phyloP scores from a whole-genome alignment of 345 rosid species.

The Hibiscus mutabilis region DNA sequence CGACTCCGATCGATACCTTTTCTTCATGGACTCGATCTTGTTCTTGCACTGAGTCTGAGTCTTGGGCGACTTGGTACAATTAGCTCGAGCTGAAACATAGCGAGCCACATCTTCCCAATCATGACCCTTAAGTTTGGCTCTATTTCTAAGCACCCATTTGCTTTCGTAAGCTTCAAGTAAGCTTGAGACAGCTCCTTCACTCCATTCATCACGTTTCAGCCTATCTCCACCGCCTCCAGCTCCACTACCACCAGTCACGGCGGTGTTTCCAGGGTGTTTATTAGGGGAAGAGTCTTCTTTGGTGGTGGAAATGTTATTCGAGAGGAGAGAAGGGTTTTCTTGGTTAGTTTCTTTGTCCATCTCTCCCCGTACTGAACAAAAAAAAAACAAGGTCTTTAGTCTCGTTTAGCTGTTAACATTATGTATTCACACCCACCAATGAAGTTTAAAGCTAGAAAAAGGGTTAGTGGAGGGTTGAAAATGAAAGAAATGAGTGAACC shows the following conservation, averaged over 20 bases:
- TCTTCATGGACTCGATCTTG: constrained; percentile 99
- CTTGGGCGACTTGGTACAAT: constrained; percentile 59
- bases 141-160: constrained; percentile 84
- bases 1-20: constrained; percentile 85
- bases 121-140: constrained; percentile 93
- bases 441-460: constrained; percentile 1
- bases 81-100: constrained; percentile 61
- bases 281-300: constrained; percentile 2
- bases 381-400: constrained; percentile 4
- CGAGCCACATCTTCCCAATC: constrained; percentile 97
- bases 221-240: constrained; percentile 29
- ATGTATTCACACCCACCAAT: neutral
- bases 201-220: constrained; percentile 92
- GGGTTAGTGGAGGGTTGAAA: neutral
- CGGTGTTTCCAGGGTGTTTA: constrained; percentile 20
- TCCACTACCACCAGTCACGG: neutral
- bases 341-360: constrained; percentile 59
- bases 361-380: constrained; percentile 36
- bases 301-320: constrained; percentile 5
- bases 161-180: constrained; percentile 85
- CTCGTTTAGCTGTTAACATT: constrained; percentile 30
- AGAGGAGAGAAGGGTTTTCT: constrained; percentile 39
- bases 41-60: constrained; percentile 98
- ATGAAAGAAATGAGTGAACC: constrained; percentile 23
- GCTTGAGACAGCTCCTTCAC: constrained; percentile 89